Evolutionary conservation across 108 stramenopile genomes (phyloP).

Genomic region (Conticribra weissflogii): DNA sequence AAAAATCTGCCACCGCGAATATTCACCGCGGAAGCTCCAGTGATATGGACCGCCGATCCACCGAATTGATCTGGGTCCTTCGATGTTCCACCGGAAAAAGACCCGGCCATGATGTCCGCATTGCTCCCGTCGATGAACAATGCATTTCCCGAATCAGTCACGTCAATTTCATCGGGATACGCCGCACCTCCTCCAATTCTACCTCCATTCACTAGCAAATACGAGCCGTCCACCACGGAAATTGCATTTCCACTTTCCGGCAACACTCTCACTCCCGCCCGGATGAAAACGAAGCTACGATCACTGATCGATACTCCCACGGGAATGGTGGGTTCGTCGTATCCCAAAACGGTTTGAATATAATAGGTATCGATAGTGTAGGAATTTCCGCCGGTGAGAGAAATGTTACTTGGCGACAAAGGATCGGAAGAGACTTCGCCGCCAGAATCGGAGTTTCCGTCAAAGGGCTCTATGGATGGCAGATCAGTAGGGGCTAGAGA

Average conservation of each 20-base stretch:
- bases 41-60: not conserved
- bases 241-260: not conserved
- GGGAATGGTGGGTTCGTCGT: not conserved
- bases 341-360: not conserved
- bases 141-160: not conserved
- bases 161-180: not conserved
- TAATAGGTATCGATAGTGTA: too few relatives aligned
- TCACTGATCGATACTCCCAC: not conserved
- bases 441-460: too few relatives aligned
- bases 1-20: not conserved
- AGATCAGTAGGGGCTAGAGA: too few relatives aligned
- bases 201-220: not conserved
- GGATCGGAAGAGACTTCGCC: too few relatives aligned
- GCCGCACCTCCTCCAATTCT: not conserved
- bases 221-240: not conserved
- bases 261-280: not conserved
- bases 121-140: not conserved
- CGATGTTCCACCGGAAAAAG: not conserved
- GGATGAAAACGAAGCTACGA: not conserved
- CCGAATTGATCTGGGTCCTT: not conserved
- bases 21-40: not conserved
- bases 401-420: too few relatives aligned
- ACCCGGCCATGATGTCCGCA: not conserved
- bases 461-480: too few relatives aligned
- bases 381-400: too few relatives aligned